Percentiles rank a stretch among this genome's conserved stretches.
phyloP scores from a whole-genome alignment of 345 rosid genomes.

The Sisymbrium altissimum region DNA sequence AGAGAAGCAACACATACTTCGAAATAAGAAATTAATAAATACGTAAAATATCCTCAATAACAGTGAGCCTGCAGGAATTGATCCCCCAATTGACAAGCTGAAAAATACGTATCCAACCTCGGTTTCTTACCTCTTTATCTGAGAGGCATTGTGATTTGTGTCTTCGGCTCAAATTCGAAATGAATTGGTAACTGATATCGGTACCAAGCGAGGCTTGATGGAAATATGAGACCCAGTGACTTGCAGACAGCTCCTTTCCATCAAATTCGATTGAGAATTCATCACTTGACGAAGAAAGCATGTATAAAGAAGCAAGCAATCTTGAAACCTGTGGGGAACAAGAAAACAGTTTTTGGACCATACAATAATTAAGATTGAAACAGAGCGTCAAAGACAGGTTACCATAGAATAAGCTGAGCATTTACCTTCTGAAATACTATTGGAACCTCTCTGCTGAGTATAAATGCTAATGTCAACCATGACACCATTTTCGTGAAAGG shows the following conservation, averaged over 20 bases:
- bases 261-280: constrained; percentile 41
- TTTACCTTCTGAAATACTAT: constrained; percentile 70
- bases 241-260: constrained; percentile 57
- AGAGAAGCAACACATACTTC: constrained; percentile 1
- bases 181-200: constrained; percentile 60
- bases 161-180: constrained; percentile 44
- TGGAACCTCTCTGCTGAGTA: constrained; percentile 76
- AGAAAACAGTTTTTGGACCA: constrained; percentile 3
- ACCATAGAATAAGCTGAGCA: constrained; percentile 9
- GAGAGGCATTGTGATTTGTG: constrained; percentile 23
- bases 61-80: constrained; percentile 2
- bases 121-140: constrained; percentile 47
- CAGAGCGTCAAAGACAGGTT: not conserved
- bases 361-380: constrained; percentile 13
- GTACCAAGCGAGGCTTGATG: constrained; percentile 95
- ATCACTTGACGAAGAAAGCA: constrained; percentile 57
- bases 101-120: not conserved
- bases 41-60: not conserved
- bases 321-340: constrained; percentile 59
- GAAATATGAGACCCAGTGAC: constrained; percentile 90
- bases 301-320: constrained; percentile 59
- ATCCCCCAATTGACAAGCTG: constrained; percentile 19
- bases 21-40: not conserved
- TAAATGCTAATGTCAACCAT: constrained; percentile 77
- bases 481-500: constrained; percentile 50